Evolutionary conservation across 2,329 filamentous ascomycete species (phyloP), one percentile per base, ranked within the genome.

Genomic region (Calonectria pseudoreteaudii): DNA sequence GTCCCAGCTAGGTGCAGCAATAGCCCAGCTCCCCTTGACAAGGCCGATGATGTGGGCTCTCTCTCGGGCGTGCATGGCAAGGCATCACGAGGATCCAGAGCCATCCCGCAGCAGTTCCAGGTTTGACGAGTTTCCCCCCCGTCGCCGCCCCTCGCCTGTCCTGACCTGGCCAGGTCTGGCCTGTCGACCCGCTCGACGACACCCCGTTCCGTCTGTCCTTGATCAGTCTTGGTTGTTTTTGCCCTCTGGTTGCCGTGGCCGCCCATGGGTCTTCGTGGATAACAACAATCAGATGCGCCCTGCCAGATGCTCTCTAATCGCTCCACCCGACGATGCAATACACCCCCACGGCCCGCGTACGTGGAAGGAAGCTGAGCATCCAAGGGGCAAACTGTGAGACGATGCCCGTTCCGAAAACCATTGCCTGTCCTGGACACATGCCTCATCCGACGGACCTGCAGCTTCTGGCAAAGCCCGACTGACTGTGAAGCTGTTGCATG

Each of bases 401-500:
- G 56, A 60, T 60, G 56, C 56, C n/a, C 36, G 53, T 58, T 31
- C 53, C 53, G 53, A 58, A 58, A 53, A 53, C 13, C 31, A 58
- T 58, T 58, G 53, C 58, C 58, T 44, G 38, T 64, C 60, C 60
- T 47, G 56, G 56, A 60, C 71, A 66, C 69, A 74, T 74, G 75
- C 77, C 74, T 75, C 75, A 73, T 72, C 77, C 78, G 77, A 80
- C 73, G 77, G 70, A 79, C 78, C 77, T 80, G 78, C 78, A 80
- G 78, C 68, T 72, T 74, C 60, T 66, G 69, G 72, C 60, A 69
- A 64, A 60, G 44, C 60, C 72, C 66, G 74, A 76, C 74, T 65
- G 74, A 76, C 74, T 69, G 65, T 58, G 50, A 52, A 64, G 68
- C 56, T 34, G 49, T 68, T 60, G 66, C 71, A 72, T 72, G 71